These are phyloP conservation scores for Cyanidioschyzon merolae DNA, from an alignment of 23 red algal species.

Conservation along the genomic window DNA sequence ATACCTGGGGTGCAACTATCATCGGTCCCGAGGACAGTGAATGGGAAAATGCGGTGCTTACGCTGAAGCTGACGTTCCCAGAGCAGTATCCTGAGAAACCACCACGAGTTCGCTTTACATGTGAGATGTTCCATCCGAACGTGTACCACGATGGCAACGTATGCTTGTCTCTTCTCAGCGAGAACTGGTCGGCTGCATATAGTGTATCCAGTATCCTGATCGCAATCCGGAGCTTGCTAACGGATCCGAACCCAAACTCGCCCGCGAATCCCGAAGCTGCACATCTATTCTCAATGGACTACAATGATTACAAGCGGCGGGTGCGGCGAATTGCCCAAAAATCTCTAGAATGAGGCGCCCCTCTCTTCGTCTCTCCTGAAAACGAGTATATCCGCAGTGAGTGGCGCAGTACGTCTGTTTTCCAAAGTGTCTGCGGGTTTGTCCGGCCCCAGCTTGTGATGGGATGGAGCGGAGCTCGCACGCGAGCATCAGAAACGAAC, in stretches of 20 bases:
- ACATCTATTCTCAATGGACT: conserved; percentile 70
- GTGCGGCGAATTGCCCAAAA: conserved; percentile 79
- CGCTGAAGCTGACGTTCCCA: conserved; percentile 72
- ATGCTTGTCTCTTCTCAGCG: conserved; percentile 91
- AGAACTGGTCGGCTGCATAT: conserved; percentile 92
- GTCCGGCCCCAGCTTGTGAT: too few relatives aligned
- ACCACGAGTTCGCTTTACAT: conserved; percentile 82
- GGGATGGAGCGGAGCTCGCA: too few relatives aligned
- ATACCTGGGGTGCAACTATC: conserved; percentile 91
- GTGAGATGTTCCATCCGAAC: conserved; percentile 98
- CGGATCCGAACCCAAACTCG: conserved; percentile 84
- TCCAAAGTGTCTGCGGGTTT: too few relatives aligned
- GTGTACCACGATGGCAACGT: conserved; percentile 83
- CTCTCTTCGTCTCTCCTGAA: too few relatives aligned
- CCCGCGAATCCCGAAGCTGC: conserved; percentile 96
- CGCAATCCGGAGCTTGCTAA: conserved; percentile 77
- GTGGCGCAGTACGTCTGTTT: too few relatives aligned
- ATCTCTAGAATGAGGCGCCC: conserved; percentile 51
- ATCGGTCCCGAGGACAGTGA: conserved; percentile 64
- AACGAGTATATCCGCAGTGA: too few relatives aligned
- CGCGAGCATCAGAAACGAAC: too few relatives aligned
- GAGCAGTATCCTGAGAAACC: conserved; percentile 97
- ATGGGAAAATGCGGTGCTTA: conserved; percentile 74
- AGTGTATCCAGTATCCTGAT: conserved; percentile 90
- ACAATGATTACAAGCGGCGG: conserved; percentile 76